Conservation (phyloP, 371 early-diverging fungal genomes). For the Mucor sp. region DNA sequence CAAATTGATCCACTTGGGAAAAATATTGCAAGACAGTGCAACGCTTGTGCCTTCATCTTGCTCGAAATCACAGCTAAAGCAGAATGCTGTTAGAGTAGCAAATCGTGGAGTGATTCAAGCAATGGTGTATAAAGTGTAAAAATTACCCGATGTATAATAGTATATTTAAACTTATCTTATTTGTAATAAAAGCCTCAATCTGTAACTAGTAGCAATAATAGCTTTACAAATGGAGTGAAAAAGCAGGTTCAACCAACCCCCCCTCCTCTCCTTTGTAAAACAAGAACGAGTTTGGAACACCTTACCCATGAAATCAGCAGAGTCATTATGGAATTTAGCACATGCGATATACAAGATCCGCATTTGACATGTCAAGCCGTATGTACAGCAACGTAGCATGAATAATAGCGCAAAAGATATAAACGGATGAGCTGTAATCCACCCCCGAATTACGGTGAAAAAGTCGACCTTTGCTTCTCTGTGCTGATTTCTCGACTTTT, state of each 20-base stretch:
- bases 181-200: neutral
- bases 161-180: neutral
- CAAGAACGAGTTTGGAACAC: neutral
- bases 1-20: conserved; percentile 15
- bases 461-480: too few relatives aligned
- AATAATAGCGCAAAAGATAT: too few relatives aligned
- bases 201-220: neutral
- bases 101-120: conserved; percentile 15
- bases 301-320: neutral
- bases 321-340: neutral
- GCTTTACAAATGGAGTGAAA: neutral
- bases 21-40: conserved; percentile 3
- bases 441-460: too few relatives aligned
- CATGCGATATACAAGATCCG: neutral
- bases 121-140: conserved; percentile 8
- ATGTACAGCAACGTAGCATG: too few relatives aligned
- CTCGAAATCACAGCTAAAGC: neutral
- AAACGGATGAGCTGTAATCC: too few relatives aligned
- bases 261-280: neutral
- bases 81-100: conserved; percentile 5
- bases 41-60: conserved; percentile 1
- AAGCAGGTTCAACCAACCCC: neutral
- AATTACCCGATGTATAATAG: conserved; percentile 2
- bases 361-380: too few relatives aligned
- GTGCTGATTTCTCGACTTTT: too few relatives aligned